A percentile compares a stretch with the other conserved stretches of the same genome.
These are phyloP conservation scores for Jaminaea rosea DNA, from an alignment of 1,284 basidiomycete species.

Conservation along the genomic window DNA sequence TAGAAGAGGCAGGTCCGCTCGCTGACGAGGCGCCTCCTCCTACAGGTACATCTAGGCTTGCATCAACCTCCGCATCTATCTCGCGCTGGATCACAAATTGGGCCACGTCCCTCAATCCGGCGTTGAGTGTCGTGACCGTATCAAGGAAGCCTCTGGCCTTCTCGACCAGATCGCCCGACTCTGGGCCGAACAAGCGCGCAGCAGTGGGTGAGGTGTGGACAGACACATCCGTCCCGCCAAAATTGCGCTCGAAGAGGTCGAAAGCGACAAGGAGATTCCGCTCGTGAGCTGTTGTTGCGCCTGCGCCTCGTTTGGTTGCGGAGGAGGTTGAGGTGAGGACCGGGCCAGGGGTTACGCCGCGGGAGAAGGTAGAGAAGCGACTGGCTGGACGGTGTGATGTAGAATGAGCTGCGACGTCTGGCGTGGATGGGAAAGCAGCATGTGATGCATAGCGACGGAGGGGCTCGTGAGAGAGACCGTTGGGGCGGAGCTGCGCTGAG, in stretches of 20 bases:
- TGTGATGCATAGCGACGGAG: too few relatives aligned
- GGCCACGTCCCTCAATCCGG: not conserved
- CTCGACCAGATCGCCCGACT: not conserved
- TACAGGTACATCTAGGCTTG: not conserved
- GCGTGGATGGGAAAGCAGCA: too few relatives aligned
- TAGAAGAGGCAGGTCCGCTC: too few relatives aligned
- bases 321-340: too few relatives aligned
- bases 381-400: too few relatives aligned
- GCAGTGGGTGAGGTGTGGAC: not conserved
- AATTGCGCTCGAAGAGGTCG: constrained; percentile 1
- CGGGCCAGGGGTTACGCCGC: too few relatives aligned
- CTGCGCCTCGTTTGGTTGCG: too few relatives aligned
- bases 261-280: not conserved
- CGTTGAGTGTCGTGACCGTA: not conserved
- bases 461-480: too few relatives aligned
- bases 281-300: not conserved
- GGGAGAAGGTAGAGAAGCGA: too few relatives aligned
- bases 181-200: not conserved
- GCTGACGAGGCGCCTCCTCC: not conserved
- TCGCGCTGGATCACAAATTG: not conserved
- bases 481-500: too few relatives aligned
- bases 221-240: not conserved
- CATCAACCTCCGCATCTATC: not conserved
- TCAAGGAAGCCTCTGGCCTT: not conserved
- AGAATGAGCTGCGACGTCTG: too few relatives aligned